Conservation (phyloP, 441 rosid genomes). For the Rhodomyrtus psidioides region DNA sequence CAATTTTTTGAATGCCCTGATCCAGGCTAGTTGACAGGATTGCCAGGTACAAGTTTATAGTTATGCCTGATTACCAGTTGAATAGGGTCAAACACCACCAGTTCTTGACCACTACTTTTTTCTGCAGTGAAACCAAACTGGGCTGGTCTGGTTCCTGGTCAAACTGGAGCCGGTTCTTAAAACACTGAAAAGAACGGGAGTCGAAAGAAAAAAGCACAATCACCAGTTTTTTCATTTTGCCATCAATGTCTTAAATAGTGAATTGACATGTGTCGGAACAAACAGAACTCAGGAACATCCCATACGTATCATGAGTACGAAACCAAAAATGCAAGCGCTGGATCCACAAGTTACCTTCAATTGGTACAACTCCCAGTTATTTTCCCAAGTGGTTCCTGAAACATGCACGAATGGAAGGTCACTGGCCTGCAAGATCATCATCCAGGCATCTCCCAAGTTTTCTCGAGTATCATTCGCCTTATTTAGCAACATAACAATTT, state of each 20-base stretch:
- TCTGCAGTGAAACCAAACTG: not conserved
- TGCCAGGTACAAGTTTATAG: not conserved
- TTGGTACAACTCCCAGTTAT: constrained; percentile 35
- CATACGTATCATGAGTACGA: not conserved
- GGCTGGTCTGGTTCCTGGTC: not conserved
- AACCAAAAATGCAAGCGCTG: not conserved
- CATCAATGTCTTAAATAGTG: not conserved
- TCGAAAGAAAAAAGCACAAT: not conserved
- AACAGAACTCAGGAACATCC: not conserved
- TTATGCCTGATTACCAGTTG: not conserved
- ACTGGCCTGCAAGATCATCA: constrained; percentile 61
- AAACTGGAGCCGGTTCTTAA: not conserved
- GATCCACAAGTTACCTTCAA: not conserved
- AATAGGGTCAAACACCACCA: not conserved
- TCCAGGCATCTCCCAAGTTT: constrained; percentile 62
- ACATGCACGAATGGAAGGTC: constrained; percentile 63
- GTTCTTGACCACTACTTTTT: not conserved
- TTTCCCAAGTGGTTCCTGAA: constrained; percentile 31
- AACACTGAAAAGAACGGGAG: not conserved
- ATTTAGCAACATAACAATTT: constrained; percentile 60
- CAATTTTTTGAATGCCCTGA: not conserved
- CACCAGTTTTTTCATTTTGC: not conserved
- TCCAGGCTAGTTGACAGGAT: not conserved
- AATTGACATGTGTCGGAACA: not conserved
- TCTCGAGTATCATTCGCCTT: constrained; percentile 31